Evolutionary conservation across 169 alveolate species (phyloP).

Genomic region (Eimeria maxima): DNA sequence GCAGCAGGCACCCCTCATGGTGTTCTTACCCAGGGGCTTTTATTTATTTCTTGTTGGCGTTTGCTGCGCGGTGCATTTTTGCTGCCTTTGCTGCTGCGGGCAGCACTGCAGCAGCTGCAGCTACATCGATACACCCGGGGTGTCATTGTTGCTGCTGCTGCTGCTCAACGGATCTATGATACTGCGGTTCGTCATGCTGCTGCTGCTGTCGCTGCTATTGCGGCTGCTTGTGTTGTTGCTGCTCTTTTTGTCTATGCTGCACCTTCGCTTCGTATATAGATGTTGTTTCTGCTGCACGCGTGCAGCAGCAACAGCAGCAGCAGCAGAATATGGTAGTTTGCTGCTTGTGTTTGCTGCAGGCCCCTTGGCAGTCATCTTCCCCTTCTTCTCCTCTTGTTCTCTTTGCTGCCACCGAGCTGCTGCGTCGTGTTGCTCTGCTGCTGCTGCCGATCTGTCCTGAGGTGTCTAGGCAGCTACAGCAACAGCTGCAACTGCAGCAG

Average conservation of each 20-base stretch:
- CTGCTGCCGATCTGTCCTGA: constrained; percentile 6
- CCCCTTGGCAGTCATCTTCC: not conserved
- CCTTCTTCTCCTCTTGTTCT: not conserved
- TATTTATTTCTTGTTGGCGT: constrained; percentile 15
- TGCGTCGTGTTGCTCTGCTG: constrained; percentile 18
- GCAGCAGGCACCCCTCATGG: not conserved
- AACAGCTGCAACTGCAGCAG: constrained; percentile 1
- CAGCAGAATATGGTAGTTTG: not conserved
- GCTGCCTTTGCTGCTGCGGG: constrained; percentile 49
- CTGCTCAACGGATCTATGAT: constrained; percentile 16
- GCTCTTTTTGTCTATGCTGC: not conserved
- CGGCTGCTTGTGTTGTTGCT: not conserved
- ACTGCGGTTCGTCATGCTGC: not conserved
- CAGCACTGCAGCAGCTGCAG: constrained; percentile 35
- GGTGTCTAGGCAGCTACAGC: constrained; percentile 17
- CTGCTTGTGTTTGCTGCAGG: constrained; percentile 22
- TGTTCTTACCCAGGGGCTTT: not conserved
- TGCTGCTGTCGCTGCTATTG: not conserved
- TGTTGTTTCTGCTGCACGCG: not conserved
- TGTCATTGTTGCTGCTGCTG: constrained; percentile 21
- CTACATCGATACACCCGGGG: constrained; percentile 34
- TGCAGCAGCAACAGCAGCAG: not conserved
- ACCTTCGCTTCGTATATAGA: not conserved
- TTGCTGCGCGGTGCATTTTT: constrained; percentile 19
- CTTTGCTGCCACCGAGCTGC: not conserved